These are phyloP conservation scores for Hamigera avellanea DNA, from an alignment of 495 filamentous ascomycete species.

Conservation along the genomic window DNA sequence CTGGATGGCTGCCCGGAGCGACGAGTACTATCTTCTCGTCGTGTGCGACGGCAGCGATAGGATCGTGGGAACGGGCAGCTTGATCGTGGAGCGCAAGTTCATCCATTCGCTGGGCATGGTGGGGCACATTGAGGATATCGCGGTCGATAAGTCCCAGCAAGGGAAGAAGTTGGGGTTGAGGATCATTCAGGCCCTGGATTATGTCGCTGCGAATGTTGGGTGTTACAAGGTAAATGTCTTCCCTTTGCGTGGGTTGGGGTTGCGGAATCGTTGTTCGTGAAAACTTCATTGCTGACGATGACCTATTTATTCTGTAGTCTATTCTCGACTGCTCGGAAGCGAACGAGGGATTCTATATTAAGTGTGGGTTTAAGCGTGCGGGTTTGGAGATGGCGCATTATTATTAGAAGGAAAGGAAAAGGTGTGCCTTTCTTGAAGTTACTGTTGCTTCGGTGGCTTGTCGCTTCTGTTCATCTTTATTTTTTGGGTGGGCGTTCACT, in stretches of 20 bases:
- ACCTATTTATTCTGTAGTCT: slow-evolving; percentile 25
- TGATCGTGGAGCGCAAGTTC: slow-evolving; percentile 64
- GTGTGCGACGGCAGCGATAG: slow-evolving; percentile 58
- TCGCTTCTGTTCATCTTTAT: background rate
- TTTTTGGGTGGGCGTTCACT: background rate
- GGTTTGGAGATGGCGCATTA: slow-evolving; percentile 97
- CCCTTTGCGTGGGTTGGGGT: background rate
- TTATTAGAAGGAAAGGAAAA: slow-evolving; percentile 43
- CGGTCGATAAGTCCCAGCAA: slow-evolving; percentile 85
- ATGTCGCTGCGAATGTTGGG: slow-evolving; percentile 69
- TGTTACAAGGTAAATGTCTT: slow-evolving; percentile 72
- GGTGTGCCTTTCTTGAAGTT: background rate
- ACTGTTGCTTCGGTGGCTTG: background rate
- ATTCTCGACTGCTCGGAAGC: slow-evolving; percentile 69
- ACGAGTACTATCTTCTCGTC: slow-evolving; percentile 76
- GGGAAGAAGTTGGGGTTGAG: slow-evolving; percentile 90
- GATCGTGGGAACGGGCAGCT: slow-evolving; percentile 76
- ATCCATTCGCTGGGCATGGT: slow-evolving; percentile 45
- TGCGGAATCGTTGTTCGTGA: slow-evolving; percentile 1
- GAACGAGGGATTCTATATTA: slow-evolving; percentile 97
- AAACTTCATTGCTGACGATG: background rate
- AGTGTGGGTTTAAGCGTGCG: slow-evolving; percentile 90
- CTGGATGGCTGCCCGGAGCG: slow-evolving; percentile 68
- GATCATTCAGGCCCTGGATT: slow-evolving; percentile 90
- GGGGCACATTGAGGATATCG: slow-evolving; percentile 98